Percentiles rank a stretch among this genome's conserved stretches.
phyloP scores from a whole-genome alignment of 768 basidiomycete species.

The Phlebiopsis flavidoalba region DNA sequence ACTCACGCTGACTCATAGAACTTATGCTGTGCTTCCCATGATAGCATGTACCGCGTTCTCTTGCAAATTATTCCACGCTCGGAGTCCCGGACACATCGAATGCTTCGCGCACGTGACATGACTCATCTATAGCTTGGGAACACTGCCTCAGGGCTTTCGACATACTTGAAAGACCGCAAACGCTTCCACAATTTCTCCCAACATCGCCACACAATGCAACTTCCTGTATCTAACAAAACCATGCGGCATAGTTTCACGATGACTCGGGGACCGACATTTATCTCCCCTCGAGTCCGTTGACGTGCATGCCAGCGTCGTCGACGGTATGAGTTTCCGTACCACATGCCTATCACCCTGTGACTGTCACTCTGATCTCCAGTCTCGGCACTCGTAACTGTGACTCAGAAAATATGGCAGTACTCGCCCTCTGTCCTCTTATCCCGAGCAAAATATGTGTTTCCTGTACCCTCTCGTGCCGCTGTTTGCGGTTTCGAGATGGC shows the following conservation, averaged over 20 bases:
- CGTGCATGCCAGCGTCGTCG: slow-evolving; percentile 2
- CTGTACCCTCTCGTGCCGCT: slow-evolving; percentile 49
- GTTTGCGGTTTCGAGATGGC: slow-evolving; percentile 49
- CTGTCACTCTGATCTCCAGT: neutral
- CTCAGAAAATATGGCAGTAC: slow-evolving; percentile 5
- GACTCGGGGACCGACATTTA: neutral
- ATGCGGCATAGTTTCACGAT: neutral
- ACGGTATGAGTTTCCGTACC: neutral
- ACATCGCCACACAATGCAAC: neutral
- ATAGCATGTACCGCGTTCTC: too few species aligned
- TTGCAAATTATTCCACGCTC: too few species aligned
- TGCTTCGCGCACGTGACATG: too few species aligned
- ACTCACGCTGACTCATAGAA: too few species aligned
- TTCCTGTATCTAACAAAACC: neutral
- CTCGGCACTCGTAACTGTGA: slow-evolving; percentile 2
- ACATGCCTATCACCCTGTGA: too few species aligned
- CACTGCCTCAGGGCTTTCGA: too few species aligned
- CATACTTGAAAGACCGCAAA: too few species aligned
- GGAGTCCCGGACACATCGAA: too few species aligned
- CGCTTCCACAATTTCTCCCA: too few species aligned
- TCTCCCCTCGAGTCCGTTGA: slow-evolving; percentile 4
- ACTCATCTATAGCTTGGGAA: too few species aligned
- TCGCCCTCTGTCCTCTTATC: slow-evolving; percentile 21
- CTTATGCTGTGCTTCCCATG: too few species aligned
- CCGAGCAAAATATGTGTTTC: slow-evolving; percentile 50